These are phyloP conservation scores for Aspergillus taichungensis DNA, from an alignment of 495 filamentous ascomycete species.

Conservation along the genomic window DNA sequence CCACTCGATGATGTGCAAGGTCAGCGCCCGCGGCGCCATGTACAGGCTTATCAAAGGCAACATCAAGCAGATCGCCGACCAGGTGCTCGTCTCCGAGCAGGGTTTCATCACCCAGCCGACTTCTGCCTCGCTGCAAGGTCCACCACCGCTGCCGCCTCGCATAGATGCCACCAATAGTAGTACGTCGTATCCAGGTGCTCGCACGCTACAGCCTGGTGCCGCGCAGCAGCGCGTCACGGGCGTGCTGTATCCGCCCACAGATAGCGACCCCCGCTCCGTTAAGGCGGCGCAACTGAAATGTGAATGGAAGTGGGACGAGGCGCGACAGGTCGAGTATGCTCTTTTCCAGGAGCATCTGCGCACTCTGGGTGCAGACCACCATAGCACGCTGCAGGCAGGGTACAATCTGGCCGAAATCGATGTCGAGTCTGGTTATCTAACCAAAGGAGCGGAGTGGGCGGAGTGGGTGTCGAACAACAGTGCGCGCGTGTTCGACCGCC, in stretches of 20 bases:
- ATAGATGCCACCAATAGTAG: constrained; percentile 24
- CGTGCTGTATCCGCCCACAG: constrained; percentile 11
- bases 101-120: constrained; percentile 24
- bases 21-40: constrained; percentile 24
- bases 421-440: constrained; percentile 16
- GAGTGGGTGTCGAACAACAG: constrained; percentile 27
- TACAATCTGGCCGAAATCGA: constrained; percentile 28
- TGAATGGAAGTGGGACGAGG: constrained; percentile 23
- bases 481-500: constrained; percentile 23
- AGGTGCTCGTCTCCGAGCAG: constrained; percentile 24
- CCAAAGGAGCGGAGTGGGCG: constrained; percentile 24
- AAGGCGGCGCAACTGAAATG: constrained; percentile 24
- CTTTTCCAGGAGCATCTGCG: constrained; percentile 31
- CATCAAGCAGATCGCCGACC: constrained; percentile 30
- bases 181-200: constrained; percentile 18
- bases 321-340: constrained; percentile 23
- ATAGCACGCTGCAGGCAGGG: constrained; percentile 23
- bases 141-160: constrained; percentile 26
- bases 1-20: constrained; percentile 34
- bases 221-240: constrained; percentile 11
- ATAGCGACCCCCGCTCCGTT: constrained; percentile 26
- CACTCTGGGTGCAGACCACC: constrained; percentile 25
- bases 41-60: constrained; percentile 33
- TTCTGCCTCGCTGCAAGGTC: constrained; percentile 3
- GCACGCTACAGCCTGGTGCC: constrained; percentile 4